Evolutionary conservation across 495 filamentous ascomycete genomes (phyloP), one percentile per base, ranked within the genome.

Genomic region (Xylaria nigripes): DNA sequence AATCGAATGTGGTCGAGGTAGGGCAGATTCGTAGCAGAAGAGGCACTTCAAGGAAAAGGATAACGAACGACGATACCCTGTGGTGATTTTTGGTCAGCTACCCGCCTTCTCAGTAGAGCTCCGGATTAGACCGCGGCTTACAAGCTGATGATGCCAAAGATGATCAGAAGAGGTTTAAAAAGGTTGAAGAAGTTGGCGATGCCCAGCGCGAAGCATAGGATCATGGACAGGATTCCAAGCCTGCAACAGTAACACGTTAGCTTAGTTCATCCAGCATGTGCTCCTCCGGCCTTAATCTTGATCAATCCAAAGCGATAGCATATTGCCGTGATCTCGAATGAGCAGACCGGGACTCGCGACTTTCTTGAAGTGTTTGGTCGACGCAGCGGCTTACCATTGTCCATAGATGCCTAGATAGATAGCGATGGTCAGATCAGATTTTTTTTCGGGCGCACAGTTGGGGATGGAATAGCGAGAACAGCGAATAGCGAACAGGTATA

Each of bases 11-110:
- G 41, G 83, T 67, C 34, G 93, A 97, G 0, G 94, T 99, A 45
- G 93, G 93, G 73, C 93, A 99, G 73, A 99, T 96, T 70, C 94
- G 86, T 29, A 99, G 84, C 47, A 98, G 88, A 59, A 96, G 86
- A 9, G 93, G 93, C 16, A 99, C 85, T 69, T 99, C 93, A 69
- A 96, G 81, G 79, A 99, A 99, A 76, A 99, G 76, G 70, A 99
- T 84, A 65, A 97, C 68, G 68, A 95, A 85, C 38, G 84, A 79
- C 48, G 78, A 95, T 41, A 84, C 72, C 25, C 92, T 96, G 64
- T 51, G 16, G 6, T 21, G n/a, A 47, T n/a, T 0, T 29, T 60
- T 58, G 52, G 51, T 51, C 53, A 61, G 50, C 41, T 29, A 54
- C 42, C 32, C 32, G 13, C 2, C 32, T 36, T 13, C 13, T 36